Conservation (phyloP, 352 stramenopile species). For the Phytophthora podocarpi region DNA sequence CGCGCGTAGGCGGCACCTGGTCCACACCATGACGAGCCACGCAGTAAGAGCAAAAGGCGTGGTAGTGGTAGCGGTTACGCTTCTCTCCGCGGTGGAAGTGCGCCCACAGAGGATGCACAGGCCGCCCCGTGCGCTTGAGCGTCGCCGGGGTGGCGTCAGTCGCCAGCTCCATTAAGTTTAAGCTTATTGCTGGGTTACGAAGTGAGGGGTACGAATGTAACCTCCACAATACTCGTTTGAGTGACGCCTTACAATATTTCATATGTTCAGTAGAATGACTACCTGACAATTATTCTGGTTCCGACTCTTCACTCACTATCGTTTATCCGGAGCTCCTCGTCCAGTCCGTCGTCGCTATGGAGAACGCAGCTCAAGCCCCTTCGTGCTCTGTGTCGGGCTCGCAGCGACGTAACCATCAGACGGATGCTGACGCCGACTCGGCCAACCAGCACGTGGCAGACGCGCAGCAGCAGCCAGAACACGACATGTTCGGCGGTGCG, state of each 20-base stretch:
- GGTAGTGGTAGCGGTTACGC: conserved; percentile 87
- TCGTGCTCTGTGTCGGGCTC: conserved; percentile 48
- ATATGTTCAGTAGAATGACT: neutral
- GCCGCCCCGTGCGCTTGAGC: conserved; percentile 72
- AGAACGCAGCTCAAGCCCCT: conserved; percentile 37
- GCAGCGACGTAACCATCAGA: conserved; percentile 28
- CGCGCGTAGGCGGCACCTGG: conserved; percentile 70
- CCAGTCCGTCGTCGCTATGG: conserved; percentile 29
- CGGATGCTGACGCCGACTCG: conserved; percentile 17
- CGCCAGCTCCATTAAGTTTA: conserved; percentile 26
- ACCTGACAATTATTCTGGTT: too few relatives aligned
- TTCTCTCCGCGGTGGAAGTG: conserved; percentile 88
- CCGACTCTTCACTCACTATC: conserved; percentile 24
- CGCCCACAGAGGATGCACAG: conserved; percentile 76
- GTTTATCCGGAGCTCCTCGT: conserved; percentile 6
- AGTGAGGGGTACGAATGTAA: neutral
- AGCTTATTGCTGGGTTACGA: conserved; percentile 1
- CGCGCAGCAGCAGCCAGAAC: conserved; percentile 38
- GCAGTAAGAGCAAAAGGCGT: conserved; percentile 85
- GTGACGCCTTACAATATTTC: conserved; percentile 2
- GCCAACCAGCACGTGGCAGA: conserved; percentile 15
- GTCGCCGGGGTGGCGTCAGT: neutral
- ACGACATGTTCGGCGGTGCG: conserved; percentile 88
- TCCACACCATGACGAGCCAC: conserved; percentile 56
- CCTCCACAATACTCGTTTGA: conserved; percentile 18